phyloP scores from a whole-genome alignment of 1,284 basidiomycete genomes.

The Omphalotus olearius region DNA sequence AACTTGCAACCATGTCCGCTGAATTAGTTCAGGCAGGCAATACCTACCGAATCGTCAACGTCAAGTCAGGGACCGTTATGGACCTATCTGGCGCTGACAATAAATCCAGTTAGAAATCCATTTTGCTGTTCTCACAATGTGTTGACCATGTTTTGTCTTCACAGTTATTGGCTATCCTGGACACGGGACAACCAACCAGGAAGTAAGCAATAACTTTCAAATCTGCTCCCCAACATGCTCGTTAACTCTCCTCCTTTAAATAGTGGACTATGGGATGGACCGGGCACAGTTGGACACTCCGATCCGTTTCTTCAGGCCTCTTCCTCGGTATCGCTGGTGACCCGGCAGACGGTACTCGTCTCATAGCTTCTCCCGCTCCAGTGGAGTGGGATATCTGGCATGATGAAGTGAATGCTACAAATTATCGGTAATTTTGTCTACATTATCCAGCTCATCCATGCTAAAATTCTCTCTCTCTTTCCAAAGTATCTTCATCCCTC shows the following conservation, averaged over 20 bases:
- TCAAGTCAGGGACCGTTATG: constrained; percentile 13
- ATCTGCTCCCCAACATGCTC: neutral
- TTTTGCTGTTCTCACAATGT: neutral
- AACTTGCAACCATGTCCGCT: neutral
- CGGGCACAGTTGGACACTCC: constrained; percentile 13
- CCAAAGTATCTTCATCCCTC: constrained; percentile 11
- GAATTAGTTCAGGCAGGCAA: constrained; percentile 9
- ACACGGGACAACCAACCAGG: neutral
- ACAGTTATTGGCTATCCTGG: constrained; percentile 5
- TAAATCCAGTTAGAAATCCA: constrained; percentile 8
- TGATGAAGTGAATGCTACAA: constrained; percentile 13
- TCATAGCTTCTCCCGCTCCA: constrained; percentile 11
- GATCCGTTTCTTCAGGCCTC: constrained; percentile 7
- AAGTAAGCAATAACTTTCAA: neutral
- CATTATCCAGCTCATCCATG: neutral
- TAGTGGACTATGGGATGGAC: constrained; percentile 15
- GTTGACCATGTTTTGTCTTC: neutral
- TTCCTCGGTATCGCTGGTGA: constrained; percentile 10
- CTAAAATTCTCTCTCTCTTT: neutral
- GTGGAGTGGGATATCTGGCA: constrained; percentile 17
- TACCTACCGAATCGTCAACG: constrained; percentile 15
- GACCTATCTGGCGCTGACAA: constrained; percentile 16
- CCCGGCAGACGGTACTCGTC: constrained; percentile 7
- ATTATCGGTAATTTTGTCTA: constrained; percentile 10
- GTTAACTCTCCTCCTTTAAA: constrained; percentile 4